A percentile compares a stretch with the other conserved stretches of the same genome.
Evolutionary conservation across 2,329 filamentous ascomycete genomes (phyloP).

Genomic region (Fusarium albidum): DNA sequence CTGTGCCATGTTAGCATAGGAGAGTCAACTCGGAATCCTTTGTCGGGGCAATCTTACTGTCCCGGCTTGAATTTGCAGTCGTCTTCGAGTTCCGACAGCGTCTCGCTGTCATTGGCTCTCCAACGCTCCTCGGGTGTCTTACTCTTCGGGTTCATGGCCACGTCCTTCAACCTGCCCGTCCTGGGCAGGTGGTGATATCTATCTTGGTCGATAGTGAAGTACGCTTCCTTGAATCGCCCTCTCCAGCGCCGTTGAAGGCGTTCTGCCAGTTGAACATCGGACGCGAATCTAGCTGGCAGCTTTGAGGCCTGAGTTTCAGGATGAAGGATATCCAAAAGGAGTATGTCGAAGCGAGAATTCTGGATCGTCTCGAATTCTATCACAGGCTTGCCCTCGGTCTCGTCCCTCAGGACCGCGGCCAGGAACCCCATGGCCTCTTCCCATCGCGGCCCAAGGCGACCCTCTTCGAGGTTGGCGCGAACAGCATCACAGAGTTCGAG

Average conservation of each 20-base stretch:
- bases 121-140: slow-evolving; percentile 46
- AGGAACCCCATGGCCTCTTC: slow-evolving; percentile 52
- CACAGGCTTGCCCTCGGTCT: slow-evolving; percentile 43
- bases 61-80: slow-evolving; percentile 56
- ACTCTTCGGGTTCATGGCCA: slow-evolving; percentile 48
- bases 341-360: slow-evolving; percentile 52
- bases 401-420: slow-evolving; percentile 49
- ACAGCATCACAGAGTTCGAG: slow-evolving; percentile 54
- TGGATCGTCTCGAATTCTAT: slow-evolving; percentile 52
- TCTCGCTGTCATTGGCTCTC: slow-evolving; percentile 45
- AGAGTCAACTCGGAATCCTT: not conserved
- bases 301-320: slow-evolving; percentile 40
- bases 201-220: slow-evolving; percentile 55
- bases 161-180: slow-evolving; percentile 51
- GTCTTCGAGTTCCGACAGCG: slow-evolving; percentile 51
- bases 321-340: slow-evolving; percentile 52
- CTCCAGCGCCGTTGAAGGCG: slow-evolving; percentile 54
- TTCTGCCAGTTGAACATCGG: slow-evolving; percentile 48
- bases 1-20: slow-evolving; percentile 44
- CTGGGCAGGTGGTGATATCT: slow-evolving; percentile 48
- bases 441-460: slow-evolving; percentile 44
- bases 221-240: slow-evolving; percentile 53
- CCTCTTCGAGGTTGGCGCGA: slow-evolving; percentile 46
- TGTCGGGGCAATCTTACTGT: slow-evolving; percentile 51
- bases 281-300: slow-evolving; percentile 42